Evolutionary conservation across 768 basidiomycete genomes (phyloP).

Genomic region (Tulasnella sp.): DNA sequence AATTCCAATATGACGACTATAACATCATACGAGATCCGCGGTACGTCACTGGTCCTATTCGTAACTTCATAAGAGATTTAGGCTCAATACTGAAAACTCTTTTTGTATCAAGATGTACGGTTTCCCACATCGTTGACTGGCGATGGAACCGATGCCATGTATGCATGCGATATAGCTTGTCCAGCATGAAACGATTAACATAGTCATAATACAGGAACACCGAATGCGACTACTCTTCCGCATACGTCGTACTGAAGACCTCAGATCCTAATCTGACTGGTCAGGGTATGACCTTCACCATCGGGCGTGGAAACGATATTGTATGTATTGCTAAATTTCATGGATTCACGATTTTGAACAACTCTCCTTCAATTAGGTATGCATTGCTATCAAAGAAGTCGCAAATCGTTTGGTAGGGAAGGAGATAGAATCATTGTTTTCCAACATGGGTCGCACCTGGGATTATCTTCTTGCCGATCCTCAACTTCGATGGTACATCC

Average conservation of each 20-base stretch:
- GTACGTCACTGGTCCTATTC: constrained; percentile 25
- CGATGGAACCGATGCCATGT: constrained; percentile 93
- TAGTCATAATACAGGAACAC: constrained; percentile 53
- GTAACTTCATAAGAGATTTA: neutral
- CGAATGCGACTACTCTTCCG: constrained; percentile 91
- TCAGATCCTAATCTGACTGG: constrained; percentile 51
- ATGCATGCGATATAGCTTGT: constrained; percentile 19
- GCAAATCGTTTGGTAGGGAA: constrained; percentile 73
- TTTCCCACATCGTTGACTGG: constrained; percentile 86
- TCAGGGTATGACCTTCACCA: constrained; percentile 92
- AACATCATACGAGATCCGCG: constrained; percentile 45
- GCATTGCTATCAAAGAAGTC: constrained; percentile 64
- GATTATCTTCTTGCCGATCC: constrained; percentile 76
- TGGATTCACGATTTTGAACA: neutral
- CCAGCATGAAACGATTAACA: neutral
- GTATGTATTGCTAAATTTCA: constrained; percentile 28
- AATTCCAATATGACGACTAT: constrained; percentile 31
- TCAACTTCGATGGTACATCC: constrained; percentile 74
- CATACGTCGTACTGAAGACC: constrained; percentile 73
- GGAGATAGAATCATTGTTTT: constrained; percentile 68
- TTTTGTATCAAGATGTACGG: constrained; percentile 50
- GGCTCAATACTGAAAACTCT: neutral
- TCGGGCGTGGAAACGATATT: constrained; percentile 90
- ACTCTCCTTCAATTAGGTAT: constrained; percentile 39
- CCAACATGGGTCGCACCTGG: constrained; percentile 86